These are phyloP conservation scores for Astrocystis sublimbata DNA, from an alignment of 495 filamentous ascomycete species.

Conservation along the genomic window DNA sequence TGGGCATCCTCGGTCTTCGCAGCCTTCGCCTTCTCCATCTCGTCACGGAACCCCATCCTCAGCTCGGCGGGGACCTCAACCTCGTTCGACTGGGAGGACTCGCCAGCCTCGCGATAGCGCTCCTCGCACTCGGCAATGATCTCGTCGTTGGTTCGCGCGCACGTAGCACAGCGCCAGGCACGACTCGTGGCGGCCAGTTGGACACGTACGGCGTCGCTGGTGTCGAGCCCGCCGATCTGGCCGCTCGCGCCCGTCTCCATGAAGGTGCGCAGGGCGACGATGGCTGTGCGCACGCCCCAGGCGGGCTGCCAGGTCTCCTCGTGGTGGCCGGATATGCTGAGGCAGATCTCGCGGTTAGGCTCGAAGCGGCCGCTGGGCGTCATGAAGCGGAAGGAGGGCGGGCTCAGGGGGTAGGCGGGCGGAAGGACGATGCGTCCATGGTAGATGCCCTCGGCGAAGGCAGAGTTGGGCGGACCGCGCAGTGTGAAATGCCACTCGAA, in stretches of 20 bases:
- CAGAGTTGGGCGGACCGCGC: constrained; percentile 78
- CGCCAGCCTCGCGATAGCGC: constrained; percentile 51
- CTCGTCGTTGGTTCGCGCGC: constrained; percentile 67
- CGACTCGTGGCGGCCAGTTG: constrained; percentile 64
- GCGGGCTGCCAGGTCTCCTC: constrained; percentile 98
- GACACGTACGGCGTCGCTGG: constrained; percentile 59
- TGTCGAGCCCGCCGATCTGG: constrained; percentile 88
- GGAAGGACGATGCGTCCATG: constrained; percentile 95
- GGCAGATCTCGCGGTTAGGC: constrained; percentile 94
- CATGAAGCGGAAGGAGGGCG: constrained; percentile 90
- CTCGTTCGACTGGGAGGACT: constrained; percentile 41
- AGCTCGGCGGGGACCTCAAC: constrained; percentile 58
- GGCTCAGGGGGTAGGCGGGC: constrained; percentile 81
- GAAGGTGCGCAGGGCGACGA: constrained; percentile 68
- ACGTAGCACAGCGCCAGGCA: constrained; percentile 64
- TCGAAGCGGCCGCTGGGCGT: constrained; percentile 94
- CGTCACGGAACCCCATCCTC: constrained; percentile 59
- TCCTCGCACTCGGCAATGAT: constrained; percentile 68
- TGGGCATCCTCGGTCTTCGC: constrained; percentile 10
- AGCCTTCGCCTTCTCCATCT: constrained; percentile 42
- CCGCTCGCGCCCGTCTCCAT: constrained; percentile 75
- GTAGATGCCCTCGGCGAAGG: constrained; percentile 81
- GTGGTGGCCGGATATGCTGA: constrained; percentile 90
- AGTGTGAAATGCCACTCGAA: constrained; percentile 99
- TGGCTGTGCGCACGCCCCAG: constrained; percentile 84